These are phyloP conservation scores for Scedosporium dehoogii DNA, from an alignment of 2,329 filamentous ascomycete genomes.

Conservation along the genomic window DNA sequence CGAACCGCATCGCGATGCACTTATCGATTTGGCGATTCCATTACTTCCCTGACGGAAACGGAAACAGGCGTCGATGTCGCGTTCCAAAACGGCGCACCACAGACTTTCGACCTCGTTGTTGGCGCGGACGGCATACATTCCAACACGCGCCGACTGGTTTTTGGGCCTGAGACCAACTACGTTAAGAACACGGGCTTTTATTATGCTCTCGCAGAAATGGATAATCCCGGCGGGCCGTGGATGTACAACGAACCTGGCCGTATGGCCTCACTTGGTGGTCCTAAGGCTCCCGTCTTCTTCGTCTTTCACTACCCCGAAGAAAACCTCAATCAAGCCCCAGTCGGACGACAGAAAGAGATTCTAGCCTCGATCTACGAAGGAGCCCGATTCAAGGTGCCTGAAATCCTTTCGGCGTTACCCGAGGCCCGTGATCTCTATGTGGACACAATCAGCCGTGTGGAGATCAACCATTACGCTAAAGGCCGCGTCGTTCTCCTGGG, in stretches of 20 bases:
- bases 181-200: not conserved
- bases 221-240: not conserved
- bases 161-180: not conserved
- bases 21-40: not conserved
- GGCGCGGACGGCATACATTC: not conserved
- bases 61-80: not conserved
- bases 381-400: not conserved
- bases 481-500: not conserved
- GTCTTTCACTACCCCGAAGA: not conserved
- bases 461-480: not conserved
- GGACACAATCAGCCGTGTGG: not conserved
- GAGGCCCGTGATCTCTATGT: not conserved
- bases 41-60: not conserved
- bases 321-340: not conserved
- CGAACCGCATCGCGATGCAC: not conserved
- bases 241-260: not conserved
- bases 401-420: not conserved
- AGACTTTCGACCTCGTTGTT: not conserved
- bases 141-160: not conserved
- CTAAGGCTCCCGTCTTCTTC: not conserved
- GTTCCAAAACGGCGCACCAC: not conserved
- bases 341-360: not conserved
- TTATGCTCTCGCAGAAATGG: not conserved
- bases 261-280: not conserved
- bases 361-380: not conserved